phyloP scores from a whole-genome alignment of 148 eudicot species.

The Vaccinium vitisidaea region DNA sequence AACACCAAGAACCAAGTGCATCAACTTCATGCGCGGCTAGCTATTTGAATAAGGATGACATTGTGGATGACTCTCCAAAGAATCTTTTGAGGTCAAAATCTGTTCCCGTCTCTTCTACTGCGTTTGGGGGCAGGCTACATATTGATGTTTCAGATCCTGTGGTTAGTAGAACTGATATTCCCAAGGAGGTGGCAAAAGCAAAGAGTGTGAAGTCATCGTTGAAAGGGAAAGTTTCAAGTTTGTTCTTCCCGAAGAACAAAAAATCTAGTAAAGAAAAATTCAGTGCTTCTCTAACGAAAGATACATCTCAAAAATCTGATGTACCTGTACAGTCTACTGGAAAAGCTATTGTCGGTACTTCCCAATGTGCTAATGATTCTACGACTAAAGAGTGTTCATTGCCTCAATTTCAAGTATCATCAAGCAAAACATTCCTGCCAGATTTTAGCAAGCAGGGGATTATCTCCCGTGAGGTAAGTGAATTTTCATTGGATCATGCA shows the following conservation, averaged over 20 bases:
- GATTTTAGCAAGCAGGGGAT: constrained; percentile 30
- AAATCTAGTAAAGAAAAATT: constrained; percentile 51
- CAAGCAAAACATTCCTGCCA: constrained; percentile 24
- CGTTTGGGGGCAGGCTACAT: constrained; percentile 34
- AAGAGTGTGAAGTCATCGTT: constrained; percentile 60
- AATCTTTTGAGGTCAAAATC: constrained; percentile 85
- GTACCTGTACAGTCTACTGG: constrained; percentile 26
- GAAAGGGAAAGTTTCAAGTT: constrained; percentile 74
- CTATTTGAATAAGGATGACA: constrained; percentile 35
- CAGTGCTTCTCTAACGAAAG: constrained; percentile 32
- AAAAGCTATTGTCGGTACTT: constrained; percentile 20
- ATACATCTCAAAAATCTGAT: constrained; percentile 30
- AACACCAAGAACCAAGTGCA: constrained; percentile 42
- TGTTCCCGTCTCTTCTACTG: constrained; percentile 63
- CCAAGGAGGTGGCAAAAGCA: constrained; percentile 44
- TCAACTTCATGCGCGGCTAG: constrained; percentile 48
- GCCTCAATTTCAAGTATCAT: constrained; percentile 32
- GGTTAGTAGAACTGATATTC: constrained; percentile 29
- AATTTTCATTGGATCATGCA: neutral
- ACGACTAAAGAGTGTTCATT: constrained; percentile 28
- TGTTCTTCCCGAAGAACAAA: constrained; percentile 76
- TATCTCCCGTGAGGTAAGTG: constrained; percentile 54
- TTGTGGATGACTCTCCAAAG: constrained; percentile 40
- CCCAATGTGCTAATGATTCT: constrained; percentile 28
- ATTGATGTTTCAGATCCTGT: constrained; percentile 36